A percentile compares a stretch with the other conserved stretches of the same genome.
These are phyloP conservation scores for Globisporangium apiculatum DNA, from an alignment of 352 stramenopile genomes.

Conservation along the genomic window DNA sequence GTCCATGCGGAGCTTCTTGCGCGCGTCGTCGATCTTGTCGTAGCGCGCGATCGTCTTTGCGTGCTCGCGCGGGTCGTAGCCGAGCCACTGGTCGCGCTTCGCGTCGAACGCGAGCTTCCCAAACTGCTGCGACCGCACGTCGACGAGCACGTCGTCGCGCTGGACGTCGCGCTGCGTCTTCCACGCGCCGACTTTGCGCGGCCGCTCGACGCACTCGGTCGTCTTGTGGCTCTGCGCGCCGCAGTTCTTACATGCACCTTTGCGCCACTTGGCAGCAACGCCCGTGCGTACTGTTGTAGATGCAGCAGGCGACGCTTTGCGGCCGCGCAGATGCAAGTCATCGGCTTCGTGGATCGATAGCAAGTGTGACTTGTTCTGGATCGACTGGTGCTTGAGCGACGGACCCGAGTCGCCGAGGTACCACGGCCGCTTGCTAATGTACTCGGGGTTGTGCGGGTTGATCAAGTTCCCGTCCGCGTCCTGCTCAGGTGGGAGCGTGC, in stretches of 20 bases:
- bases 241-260: constrained; percentile 94
- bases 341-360: constrained; percentile 89
- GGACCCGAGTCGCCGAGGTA: constrained; percentile 94
- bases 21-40: constrained; percentile 74
- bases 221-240: constrained; percentile 91
- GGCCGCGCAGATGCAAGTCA: constrained; percentile 57
- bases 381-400: constrained; percentile 93
- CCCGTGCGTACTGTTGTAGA: too few relatives aligned
- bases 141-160: constrained; percentile 76
- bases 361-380: constrained; percentile 88
- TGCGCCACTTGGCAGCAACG: constrained; percentile 52
- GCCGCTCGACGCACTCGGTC: constrained; percentile 90
- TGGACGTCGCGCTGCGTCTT: constrained; percentile 90
- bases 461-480: constrained; percentile 95
- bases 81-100: constrained; percentile 97
- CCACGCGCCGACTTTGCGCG: constrained; percentile 88
- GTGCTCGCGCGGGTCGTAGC: constrained; percentile 87
- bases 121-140: constrained; percentile 83
- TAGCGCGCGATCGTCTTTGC: constrained; percentile 69
- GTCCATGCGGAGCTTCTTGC: constrained; percentile 73
- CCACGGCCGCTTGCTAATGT: constrained; percentile 99
- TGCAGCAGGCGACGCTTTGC: constrained; percentile 8
- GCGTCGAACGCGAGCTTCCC: constrained; percentile 96
- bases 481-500: constrained; percentile 80
- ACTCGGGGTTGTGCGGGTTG: constrained; percentile 99